Percentiles rank a stretch among this genome's conserved stretches.
phyloP scores from a whole-genome alignment of 805 yeast genomes.

The Blastobotrys robertii region DNA sequence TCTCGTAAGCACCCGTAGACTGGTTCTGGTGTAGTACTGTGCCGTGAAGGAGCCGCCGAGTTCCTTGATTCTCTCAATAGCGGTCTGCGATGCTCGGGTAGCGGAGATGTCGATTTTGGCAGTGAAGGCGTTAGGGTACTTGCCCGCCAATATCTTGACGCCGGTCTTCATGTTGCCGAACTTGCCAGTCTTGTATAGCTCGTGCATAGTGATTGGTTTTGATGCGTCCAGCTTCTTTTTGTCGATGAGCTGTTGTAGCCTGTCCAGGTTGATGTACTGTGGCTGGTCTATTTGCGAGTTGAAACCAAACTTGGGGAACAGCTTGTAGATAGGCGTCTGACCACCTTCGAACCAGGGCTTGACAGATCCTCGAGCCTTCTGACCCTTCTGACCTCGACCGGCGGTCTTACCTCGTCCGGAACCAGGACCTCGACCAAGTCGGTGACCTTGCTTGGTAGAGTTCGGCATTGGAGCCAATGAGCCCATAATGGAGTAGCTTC shows the following conservation, averaged over 20 bases:
- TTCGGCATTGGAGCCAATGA: slow-evolving; percentile 25
- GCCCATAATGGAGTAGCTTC: slow-evolving; percentile 14
- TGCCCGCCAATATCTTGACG: slow-evolving; percentile 68
- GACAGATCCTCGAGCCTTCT: slow-evolving; percentile 86
- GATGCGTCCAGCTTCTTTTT: slow-evolving; percentile 49
- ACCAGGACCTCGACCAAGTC: slow-evolving; percentile 95
- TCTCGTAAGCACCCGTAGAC: slow-evolving; percentile 62
- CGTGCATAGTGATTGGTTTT: slow-evolving; percentile 54
- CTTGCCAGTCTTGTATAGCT: slow-evolving; percentile 66
- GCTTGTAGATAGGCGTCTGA: slow-evolving; percentile 81
- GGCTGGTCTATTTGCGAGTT: slow-evolving; percentile 29
- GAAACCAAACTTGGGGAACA: slow-evolving; percentile 81
- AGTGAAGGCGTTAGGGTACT: slow-evolving; percentile 33
- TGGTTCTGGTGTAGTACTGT: slow-evolving; percentile 54
- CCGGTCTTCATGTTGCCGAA: slow-evolving; percentile 71
- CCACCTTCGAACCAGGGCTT: slow-evolving; percentile 98
- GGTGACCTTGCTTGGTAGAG: slow-evolving; percentile 30
- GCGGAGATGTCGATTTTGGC: slow-evolving; percentile 70
- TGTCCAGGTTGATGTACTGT: slow-evolving; percentile 50
- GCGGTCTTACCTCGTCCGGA: slow-evolving; percentile 84
- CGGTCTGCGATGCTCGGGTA: slow-evolving; percentile 64
- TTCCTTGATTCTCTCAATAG: slow-evolving; percentile 61
- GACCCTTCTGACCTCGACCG: slow-evolving; percentile 98
- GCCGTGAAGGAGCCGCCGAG: slow-evolving; percentile 71
- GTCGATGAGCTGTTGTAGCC: slow-evolving; percentile 62